phyloP scores from a whole-genome alignment of 441 rosid genomes.

The Populus hybrid region DNA sequence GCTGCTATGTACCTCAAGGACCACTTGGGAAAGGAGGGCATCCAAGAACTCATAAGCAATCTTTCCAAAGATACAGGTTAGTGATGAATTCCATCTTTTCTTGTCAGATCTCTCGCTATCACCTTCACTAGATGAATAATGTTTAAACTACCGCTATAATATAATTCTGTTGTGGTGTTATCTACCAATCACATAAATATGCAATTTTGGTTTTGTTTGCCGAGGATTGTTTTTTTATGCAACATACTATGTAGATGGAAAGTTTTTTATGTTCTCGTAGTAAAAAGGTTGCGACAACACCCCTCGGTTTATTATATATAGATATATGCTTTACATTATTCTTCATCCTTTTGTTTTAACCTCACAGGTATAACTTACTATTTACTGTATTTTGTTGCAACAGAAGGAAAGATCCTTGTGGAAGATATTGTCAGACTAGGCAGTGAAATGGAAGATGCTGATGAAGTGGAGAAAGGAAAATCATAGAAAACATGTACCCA shows the following conservation, averaged over 20 bases:
- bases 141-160: neutral
- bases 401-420: slow-evolving; percentile 90
- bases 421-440: slow-evolving; percentile 87
- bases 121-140: neutral
- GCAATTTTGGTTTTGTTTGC: neutral
- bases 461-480: slow-evolving; percentile 40
- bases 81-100: slow-evolving; percentile 10
- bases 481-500: slow-evolving; percentile 17
- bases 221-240: neutral
- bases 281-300: too few species aligned
- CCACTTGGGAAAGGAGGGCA: slow-evolving; percentile 78
- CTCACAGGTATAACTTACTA: neutral
- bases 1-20: slow-evolving; percentile 77
- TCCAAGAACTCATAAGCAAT: slow-evolving; percentile 76
- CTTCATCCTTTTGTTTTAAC: neutral
- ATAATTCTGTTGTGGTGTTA: neutral
- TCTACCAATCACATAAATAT: neutral
- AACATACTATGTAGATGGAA: neutral
- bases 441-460: slow-evolving; percentile 58
- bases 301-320: too few species aligned
- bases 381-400: slow-evolving; percentile 29
- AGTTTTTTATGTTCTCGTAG: too few species aligned
- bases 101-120: neutral
- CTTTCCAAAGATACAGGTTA: slow-evolving; percentile 84
- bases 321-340: neutral